Percentiles rank a stretch among this genome's conserved stretches.
Conservation (phyloP, 257 asterid genomes). For the Apocynum venetum region DNA sequence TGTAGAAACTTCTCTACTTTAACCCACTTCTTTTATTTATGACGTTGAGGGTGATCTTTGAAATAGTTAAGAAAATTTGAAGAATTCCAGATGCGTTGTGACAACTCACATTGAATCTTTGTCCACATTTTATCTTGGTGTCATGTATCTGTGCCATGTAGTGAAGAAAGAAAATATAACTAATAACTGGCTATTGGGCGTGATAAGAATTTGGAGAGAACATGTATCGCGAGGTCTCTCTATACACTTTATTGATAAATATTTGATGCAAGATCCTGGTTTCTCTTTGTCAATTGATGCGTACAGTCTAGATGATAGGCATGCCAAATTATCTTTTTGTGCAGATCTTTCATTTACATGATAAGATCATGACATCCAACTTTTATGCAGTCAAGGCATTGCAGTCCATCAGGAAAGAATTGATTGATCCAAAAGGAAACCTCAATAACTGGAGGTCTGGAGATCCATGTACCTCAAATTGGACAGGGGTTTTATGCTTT, state of each 20-base stretch:
- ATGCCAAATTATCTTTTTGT: too few relatives aligned
- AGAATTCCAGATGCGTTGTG: background rate
- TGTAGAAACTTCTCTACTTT: too few relatives aligned
- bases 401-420: constrained; percentile 45
- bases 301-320: background rate
- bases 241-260: background rate
- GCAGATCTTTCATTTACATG: background rate
- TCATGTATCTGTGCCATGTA: background rate
- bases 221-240: background rate
- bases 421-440: constrained; percentile 54
- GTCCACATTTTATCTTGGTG: background rate
- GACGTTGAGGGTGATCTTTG: background rate
- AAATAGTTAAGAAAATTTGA: background rate
- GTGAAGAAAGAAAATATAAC: background rate
- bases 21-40: background rate
- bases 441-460: constrained; percentile 68
- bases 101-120: background rate
- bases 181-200: background rate
- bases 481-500: constrained; percentile 73
- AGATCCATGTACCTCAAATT: constrained; percentile 86
- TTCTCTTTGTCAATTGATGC: background rate
- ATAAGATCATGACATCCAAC: background rate
- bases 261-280: background rate
- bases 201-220: background rate
- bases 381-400: constrained; percentile 67